These are phyloP conservation scores for Cytospora leucostoma DNA, from an alignment of 2,329 filamentous ascomycete genomes.

Conservation along the genomic window DNA sequence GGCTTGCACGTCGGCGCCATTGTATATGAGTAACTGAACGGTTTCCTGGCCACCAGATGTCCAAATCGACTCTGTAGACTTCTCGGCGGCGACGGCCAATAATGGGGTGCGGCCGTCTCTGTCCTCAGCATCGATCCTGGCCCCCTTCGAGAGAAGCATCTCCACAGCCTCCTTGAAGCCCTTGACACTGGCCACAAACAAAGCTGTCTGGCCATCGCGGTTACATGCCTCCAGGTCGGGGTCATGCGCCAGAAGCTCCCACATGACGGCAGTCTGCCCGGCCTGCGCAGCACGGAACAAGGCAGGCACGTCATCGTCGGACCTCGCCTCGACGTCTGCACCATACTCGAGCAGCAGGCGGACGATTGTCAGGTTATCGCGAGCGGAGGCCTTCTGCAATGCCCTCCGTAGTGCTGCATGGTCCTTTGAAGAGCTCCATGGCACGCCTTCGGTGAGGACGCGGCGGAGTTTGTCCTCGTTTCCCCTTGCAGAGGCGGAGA, in stretches of 20 bases:
- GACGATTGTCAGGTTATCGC: slow-evolving; percentile 41
- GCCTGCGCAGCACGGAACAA: slow-evolving; percentile 42
- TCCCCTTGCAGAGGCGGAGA: slow-evolving; percentile 41
- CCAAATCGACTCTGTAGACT: slow-evolving; percentile 36
- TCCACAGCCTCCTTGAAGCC: slow-evolving; percentile 39
- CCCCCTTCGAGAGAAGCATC: slow-evolving; percentile 37
- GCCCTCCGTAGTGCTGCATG: slow-evolving; percentile 41
- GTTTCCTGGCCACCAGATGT: slow-evolving; percentile 40
- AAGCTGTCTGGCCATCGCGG: slow-evolving; percentile 38
- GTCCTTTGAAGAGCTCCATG: slow-evolving; percentile 40
- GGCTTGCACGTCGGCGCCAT: slow-evolving; percentile 39
- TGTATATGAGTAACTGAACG: slow-evolving; percentile 42
- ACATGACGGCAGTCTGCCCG: slow-evolving; percentile 39
- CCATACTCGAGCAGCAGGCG: slow-evolving; percentile 43
- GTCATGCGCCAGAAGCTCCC: slow-evolving; percentile 37
- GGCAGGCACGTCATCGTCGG: slow-evolving; percentile 40
- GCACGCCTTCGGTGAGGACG: slow-evolving; percentile 39
- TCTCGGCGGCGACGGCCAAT: slow-evolving; percentile 41
- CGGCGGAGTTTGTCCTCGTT: slow-evolving; percentile 42
- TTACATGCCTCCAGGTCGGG: slow-evolving; percentile 39
- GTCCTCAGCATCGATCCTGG: slow-evolving; percentile 39
- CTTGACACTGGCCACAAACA: slow-evolving; percentile 40
- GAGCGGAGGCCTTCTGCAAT: slow-evolving; percentile 42
- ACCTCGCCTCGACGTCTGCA: slow-evolving; percentile 40
- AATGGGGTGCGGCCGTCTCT: slow-evolving; percentile 41